phyloP scores from a whole-genome alignment of 805 yeast genomes.

The Pichia exigua region DNA sequence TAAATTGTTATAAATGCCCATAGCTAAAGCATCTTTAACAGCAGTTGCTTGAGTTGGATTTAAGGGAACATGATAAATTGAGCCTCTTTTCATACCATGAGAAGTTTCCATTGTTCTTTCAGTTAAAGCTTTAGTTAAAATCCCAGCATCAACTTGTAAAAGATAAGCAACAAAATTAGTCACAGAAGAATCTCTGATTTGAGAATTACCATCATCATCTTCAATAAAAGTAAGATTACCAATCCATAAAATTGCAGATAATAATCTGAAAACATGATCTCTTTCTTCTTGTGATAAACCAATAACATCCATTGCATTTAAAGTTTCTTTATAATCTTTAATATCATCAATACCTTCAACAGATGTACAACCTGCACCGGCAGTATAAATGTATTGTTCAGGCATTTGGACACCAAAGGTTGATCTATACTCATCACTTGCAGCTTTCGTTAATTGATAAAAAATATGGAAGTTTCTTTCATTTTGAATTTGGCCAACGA shows the following conservation, averaged over 20 bases:
- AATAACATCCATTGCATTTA: slow-evolving; percentile 72
- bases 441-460: slow-evolving; percentile 90
- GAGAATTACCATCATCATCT: slow-evolving; percentile 80
- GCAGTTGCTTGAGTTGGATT: slow-evolving; percentile 91
- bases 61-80: slow-evolving; percentile 89
- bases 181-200: slow-evolving; percentile 78
- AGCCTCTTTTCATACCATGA: slow-evolving; percentile 85
- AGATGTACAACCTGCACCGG: slow-evolving; percentile 74
- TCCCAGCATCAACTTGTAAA: slow-evolving; percentile 65
- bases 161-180: slow-evolving; percentile 91
- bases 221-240: slow-evolving; percentile 87
- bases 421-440: slow-evolving; percentile 77
- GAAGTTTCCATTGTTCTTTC: slow-evolving; percentile 85
- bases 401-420: slow-evolving; percentile 88
- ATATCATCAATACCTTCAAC: slow-evolving; percentile 85
- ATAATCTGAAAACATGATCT: slow-evolving; percentile 78
- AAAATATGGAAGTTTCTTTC: slow-evolving; percentile 97
- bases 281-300: slow-evolving; percentile 80
- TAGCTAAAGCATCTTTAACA: slow-evolving; percentile 90
- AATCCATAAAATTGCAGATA: slow-evolving; percentile 86
- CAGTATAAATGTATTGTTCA: slow-evolving; percentile 84
- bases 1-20: slow-evolving; percentile 83
- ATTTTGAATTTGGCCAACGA: slow-evolving; percentile 85
- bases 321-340: slow-evolving; percentile 63
- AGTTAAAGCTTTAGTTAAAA: slow-evolving; percentile 58